These are phyloP conservation scores for Tetrahymena malaccensis DNA, from an alignment of 73 alveolate genomes.

Conservation along the genomic window DNA sequence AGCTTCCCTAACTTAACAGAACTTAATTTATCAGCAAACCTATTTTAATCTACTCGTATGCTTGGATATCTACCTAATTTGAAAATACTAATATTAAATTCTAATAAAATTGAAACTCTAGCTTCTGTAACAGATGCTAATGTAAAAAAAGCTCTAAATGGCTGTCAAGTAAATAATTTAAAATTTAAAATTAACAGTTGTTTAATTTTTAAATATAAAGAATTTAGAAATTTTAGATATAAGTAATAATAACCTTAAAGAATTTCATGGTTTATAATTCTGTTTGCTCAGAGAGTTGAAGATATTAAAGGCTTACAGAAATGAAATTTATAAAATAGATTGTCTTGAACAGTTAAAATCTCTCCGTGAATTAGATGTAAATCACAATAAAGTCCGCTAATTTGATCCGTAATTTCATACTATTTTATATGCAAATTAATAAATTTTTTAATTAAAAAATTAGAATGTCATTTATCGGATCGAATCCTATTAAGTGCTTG, in stretches of 20 bases:
- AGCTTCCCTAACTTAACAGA: conserved; percentile 59
- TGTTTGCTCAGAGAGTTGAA: conserved; percentile 58
- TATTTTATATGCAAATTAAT: background rate
- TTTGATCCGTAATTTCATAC: conserved; percentile 46
- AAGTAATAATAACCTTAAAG: conserved; percentile 51
- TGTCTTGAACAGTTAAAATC: conserved; percentile 49
- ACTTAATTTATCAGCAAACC: conserved; percentile 58
- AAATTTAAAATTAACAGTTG: background rate
- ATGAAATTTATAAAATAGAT: conserved; percentile 63
- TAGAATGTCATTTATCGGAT: conserved; percentile 27
- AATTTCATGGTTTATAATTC: conserved; percentile 61
- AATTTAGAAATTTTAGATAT: conserved; percentile 62
- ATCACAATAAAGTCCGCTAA: conserved; percentile 54
- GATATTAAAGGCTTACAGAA: conserved; percentile 60
- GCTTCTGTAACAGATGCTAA: conserved; percentile 47
- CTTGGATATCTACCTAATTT: conserved; percentile 68
- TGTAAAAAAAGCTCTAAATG: conserved; percentile 53
- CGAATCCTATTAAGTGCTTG: conserved; percentile 41
- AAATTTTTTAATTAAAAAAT: background rate
- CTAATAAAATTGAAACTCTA: conserved; percentile 63
- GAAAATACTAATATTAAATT: conserved; percentile 43
- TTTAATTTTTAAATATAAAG: background rate
- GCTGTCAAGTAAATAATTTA: conserved; percentile 17
- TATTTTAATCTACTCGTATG: conserved; percentile 49
- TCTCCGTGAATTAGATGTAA: conserved; percentile 65